These are phyloP conservation scores for Wickerhamomyces mucosus DNA, from an alignment of 805 yeast genomes.

Conservation along the genomic window DNA sequence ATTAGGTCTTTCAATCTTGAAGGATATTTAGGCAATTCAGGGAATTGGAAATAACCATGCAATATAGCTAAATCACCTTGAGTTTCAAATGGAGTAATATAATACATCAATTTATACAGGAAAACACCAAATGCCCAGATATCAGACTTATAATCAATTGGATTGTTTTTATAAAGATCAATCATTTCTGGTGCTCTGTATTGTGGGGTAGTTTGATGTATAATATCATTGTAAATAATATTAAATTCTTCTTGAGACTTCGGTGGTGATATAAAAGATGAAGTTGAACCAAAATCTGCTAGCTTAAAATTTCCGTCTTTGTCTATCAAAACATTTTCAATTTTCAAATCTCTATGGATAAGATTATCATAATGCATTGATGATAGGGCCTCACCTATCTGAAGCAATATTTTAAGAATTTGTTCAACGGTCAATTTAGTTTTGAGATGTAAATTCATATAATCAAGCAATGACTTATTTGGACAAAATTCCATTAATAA, in stretches of 20 bases:
- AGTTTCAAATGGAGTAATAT: constrained; percentile 86
- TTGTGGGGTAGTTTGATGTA: constrained; percentile 91
- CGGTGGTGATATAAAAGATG: constrained; percentile 65
- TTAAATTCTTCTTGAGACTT: constrained; percentile 65
- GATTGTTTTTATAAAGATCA: constrained; percentile 71
- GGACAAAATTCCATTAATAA: constrained; percentile 92
- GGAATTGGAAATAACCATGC: constrained; percentile 76
- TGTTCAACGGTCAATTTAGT: constrained; percentile 71
- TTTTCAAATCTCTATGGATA: constrained; percentile 88
- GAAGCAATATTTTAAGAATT: constrained; percentile 75
- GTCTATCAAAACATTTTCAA: constrained; percentile 86
- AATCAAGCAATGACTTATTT: constrained; percentile 77
- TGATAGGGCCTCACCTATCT: constrained; percentile 68
- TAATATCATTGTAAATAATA: constrained; percentile 70
- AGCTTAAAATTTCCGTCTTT: constrained; percentile 60
- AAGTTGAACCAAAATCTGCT: constrained; percentile 90
- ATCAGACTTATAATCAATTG: constrained; percentile 87
- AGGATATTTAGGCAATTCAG: constrained; percentile 58
- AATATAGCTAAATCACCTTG: constrained; percentile 80
- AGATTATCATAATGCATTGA: constrained; percentile 71
- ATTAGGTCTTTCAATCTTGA: constrained; percentile 67
- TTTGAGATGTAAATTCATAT: constrained; percentile 77
- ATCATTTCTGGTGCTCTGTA: constrained; percentile 95
- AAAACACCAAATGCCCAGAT: constrained; percentile 97
- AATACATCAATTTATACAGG: constrained; percentile 81